phyloP scores from a whole-genome alignment of 306 rosid genomes.

The Cucumis hystrix region DNA sequence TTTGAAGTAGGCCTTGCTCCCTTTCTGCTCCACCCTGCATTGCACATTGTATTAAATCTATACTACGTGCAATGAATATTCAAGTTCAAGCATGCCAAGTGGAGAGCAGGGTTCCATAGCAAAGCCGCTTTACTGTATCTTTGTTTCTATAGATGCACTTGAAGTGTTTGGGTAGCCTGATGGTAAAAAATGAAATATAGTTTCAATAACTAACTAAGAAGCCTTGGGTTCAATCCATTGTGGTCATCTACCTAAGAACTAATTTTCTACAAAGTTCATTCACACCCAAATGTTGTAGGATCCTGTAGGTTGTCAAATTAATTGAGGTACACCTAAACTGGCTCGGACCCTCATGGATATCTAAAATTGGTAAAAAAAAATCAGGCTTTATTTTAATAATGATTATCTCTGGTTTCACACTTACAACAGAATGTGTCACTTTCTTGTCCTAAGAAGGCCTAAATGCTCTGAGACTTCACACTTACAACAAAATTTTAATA shows the following conservation, averaged over 20 bases:
- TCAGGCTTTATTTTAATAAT: background rate
- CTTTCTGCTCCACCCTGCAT: conserved; percentile 93
- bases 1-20: conserved; percentile 96
- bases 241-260: no score
- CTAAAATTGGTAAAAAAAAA: no score
- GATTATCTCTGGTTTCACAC: background rate
- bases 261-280: no score
- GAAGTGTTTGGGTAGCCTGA: background rate
- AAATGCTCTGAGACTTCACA: background rate
- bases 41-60: conserved; percentile 12
- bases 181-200: no score
- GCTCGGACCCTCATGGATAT: no score
- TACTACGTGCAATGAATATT: background rate
- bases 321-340: no score
- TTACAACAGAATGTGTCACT: background rate
- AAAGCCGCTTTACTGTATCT: background rate
- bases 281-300: no score
- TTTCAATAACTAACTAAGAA: no score
- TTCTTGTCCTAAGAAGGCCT: background rate
- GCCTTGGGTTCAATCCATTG: no score
- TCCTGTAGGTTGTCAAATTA: no score
- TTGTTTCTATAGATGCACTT: background rate
- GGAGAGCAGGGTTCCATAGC: background rate
- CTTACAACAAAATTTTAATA: no score
- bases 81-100: background rate